A percentile compares a stretch with the other conserved stretches of the same genome.
phyloP scores from a whole-genome alignment of 1,284 basidiomycete species.

The Trametes hirsuta region DNA sequence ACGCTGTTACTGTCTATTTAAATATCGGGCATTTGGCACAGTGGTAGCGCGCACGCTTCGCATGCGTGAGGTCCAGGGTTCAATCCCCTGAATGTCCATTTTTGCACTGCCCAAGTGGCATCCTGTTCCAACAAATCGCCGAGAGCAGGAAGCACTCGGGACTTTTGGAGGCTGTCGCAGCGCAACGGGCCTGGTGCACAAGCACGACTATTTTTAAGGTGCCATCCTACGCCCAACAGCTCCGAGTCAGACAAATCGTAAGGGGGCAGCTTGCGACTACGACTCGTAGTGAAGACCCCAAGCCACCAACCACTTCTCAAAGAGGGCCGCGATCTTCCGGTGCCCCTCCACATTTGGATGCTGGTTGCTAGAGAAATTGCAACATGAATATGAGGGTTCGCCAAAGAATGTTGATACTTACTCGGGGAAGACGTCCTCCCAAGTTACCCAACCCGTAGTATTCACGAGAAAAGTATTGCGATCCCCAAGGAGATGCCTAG shows the following conservation, averaged over 20 bases:
- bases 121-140: too few relatives aligned
- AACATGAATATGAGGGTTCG: neutral
- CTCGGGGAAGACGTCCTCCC: slow-evolving; percentile 55
- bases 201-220: too few relatives aligned
- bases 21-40: slow-evolving; percentile 22
- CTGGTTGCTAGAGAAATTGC: slow-evolving; percentile 40
- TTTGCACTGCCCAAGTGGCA: neutral
- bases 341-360: slow-evolving; percentile 55
- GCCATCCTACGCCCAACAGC: too few relatives aligned
- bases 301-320: slow-evolving; percentile 46
- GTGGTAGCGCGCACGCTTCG: slow-evolving; percentile 28
- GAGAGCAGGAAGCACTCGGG: too few relatives aligned
- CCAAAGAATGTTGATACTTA: slow-evolving; percentile 26
- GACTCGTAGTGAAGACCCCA: slow-evolving; percentile 45
- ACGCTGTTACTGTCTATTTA: too few relatives aligned
- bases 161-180: too few relatives aligned
- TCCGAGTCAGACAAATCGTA: too few relatives aligned
- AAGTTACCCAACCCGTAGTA: slow-evolving; percentile 60
- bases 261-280: neutral
- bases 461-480: slow-evolving; percentile 55
- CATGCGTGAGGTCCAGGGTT: slow-evolving; percentile 28
- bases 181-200: too few relatives aligned
- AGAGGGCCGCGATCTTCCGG: slow-evolving; percentile 49
- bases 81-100: slow-evolving; percentile 22
- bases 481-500: slow-evolving; percentile 46